A percentile compares a stretch with the other conserved stretches of the same genome.
Evolutionary conservation across 73 alveolate species (phyloP).

Genomic region (Paramecium sonneborni): DNA sequence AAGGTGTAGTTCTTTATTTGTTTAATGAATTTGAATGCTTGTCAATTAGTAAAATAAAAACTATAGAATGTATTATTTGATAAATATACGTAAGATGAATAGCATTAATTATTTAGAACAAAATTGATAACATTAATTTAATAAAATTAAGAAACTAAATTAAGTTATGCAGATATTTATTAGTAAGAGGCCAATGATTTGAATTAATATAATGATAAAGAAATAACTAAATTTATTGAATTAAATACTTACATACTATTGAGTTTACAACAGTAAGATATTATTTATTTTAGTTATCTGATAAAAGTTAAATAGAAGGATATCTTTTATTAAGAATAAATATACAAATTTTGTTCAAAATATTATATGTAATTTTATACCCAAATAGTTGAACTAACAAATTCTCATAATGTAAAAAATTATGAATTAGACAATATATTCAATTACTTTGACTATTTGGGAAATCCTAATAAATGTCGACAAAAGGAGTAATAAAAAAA

Average conservation of each 20-base stretch:
- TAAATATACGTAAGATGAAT: background rate
- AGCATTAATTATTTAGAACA: background rate
- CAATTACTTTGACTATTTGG: background rate
- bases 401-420: background rate
- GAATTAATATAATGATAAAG: background rate
- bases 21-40: slow-evolving; percentile 5
- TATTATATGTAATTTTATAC: background rate
- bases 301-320: background rate
- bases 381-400: background rate
- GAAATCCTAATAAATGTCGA: background rate
- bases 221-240: background rate
- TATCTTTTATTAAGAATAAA: background rate
- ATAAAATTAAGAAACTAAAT: background rate
- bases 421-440: background rate
- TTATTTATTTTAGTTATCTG: background rate
- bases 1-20: background rate
- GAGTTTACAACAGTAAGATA: background rate
- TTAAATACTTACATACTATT: background rate
- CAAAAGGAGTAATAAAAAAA: background rate
- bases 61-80: slow-evolving; percentile 26
- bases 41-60: background rate
- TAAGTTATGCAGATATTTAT: background rate
- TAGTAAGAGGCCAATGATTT: background rate
- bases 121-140: background rate
- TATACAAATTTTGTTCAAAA: background rate